These are phyloP conservation scores for Naegleria fowleri DNA, from an alignment of 208 protist genomes.

Conservation along the genomic window DNA sequence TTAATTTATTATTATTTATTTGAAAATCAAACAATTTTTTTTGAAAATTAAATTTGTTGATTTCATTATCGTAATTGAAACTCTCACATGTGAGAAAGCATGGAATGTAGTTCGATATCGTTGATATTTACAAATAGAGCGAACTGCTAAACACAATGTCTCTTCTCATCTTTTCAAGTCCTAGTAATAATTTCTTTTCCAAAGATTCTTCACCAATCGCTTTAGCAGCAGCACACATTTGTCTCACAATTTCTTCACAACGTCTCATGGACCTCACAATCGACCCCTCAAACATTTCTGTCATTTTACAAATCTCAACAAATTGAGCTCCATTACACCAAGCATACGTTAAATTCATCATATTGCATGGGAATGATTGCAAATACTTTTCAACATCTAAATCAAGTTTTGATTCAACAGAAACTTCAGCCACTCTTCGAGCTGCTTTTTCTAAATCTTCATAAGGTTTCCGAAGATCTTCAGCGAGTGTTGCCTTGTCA, in stretches of 20 bases:
- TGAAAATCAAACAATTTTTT: too few relatives aligned
- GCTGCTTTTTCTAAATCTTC: constrained; percentile 59
- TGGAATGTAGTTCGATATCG: too few relatives aligned
- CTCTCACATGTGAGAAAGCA: too few relatives aligned
- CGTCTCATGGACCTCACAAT: constrained; percentile 95
- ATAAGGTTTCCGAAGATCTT: constrained; percentile 59
- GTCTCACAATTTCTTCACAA: constrained; percentile 96
- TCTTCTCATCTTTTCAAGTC: constrained; percentile 90
- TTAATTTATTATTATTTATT: too few relatives aligned
- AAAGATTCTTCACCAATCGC: constrained; percentile 96
- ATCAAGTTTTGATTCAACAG: constrained; percentile 76
- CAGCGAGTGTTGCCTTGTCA: constrained; percentile 53
- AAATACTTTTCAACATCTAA: constrained; percentile 79
- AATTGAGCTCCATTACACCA: constrained; percentile 96
- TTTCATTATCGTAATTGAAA: too few relatives aligned
- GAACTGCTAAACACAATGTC: constrained; percentile 99
- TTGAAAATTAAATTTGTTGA: too few relatives aligned
- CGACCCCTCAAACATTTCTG: constrained; percentile 95
- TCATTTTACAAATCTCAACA: constrained; percentile 89
- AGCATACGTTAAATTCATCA: constrained; percentile 91
- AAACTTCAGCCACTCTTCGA: constrained; percentile 82
- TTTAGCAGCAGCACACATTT: constrained; percentile 92
- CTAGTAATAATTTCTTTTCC: constrained; percentile 94
- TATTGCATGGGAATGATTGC: constrained; percentile 82
- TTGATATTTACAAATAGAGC: constrained; percentile 87